Percentiles rank a stretch among this genome's conserved stretches.
phyloP scores from a whole-genome alignment of 225 moss, liverwort and hornwort species.

The Straminergon stramineum region DNA sequence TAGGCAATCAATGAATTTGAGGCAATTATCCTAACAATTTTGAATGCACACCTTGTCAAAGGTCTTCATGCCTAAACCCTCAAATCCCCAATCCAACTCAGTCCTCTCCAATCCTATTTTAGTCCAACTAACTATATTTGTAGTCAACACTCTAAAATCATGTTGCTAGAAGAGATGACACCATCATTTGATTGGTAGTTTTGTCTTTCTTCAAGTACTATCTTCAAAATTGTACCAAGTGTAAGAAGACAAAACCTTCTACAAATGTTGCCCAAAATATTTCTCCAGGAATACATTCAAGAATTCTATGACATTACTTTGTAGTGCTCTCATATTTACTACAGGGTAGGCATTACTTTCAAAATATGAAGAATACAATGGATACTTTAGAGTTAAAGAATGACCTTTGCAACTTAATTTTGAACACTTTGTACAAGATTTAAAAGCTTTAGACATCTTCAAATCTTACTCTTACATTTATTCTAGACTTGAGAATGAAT shows the following conservation, averaged over 20 bases:
- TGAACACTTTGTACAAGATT: too few species aligned
- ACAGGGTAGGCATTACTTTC: rapidly evolving
- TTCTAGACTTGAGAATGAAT: background rate
- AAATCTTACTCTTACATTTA: background rate
- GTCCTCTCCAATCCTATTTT: background rate
- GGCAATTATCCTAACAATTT: too few species aligned
- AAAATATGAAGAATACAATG: background rate
- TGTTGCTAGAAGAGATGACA: background rate
- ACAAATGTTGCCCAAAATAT: background rate
- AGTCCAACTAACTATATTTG: background rate
- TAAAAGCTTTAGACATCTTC: background rate
- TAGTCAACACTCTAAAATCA: rapidly evolving
- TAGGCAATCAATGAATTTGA: rapidly evolving
- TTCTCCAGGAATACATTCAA: background rate
- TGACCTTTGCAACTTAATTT: background rate
- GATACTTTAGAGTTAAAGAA: background rate
- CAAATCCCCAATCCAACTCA: background rate
- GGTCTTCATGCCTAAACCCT: background rate
- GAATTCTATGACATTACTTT: background rate
- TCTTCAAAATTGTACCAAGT: background rate
- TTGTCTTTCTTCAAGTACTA: background rate
- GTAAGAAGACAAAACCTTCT: background rate
- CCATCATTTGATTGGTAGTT: background rate
- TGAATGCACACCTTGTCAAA: rapidly evolving
- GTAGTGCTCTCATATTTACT: background rate